phyloP scores from a whole-genome alignment of 1,139 yeast genomes.

The Pichiaceae sp. region DNA sequence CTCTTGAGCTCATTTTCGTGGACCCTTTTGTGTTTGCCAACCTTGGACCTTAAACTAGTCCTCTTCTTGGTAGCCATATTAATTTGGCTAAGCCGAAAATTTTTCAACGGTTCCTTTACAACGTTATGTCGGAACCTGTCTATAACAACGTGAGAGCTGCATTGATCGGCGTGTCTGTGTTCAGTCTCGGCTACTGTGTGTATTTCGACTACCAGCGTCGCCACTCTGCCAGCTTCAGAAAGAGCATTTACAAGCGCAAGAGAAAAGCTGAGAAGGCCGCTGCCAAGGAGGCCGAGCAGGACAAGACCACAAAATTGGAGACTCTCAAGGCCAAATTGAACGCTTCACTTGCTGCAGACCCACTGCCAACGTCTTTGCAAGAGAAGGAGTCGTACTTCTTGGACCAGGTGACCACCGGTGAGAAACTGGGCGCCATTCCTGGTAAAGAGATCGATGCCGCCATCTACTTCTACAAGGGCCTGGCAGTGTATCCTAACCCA shows the following conservation, averaged over 20 bases:
- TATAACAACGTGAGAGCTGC: constrained; percentile 22
- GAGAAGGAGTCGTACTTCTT: constrained; percentile 75
- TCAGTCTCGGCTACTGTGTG: constrained; percentile 68
- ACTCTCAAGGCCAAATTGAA: constrained; percentile 54
- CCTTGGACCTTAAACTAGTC: constrained; percentile 10
- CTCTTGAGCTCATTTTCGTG: not conserved
- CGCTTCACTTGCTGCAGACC: constrained; percentile 58
- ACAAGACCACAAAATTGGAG: constrained; percentile 52
- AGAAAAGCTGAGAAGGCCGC: constrained; percentile 51
- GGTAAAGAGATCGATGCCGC: constrained; percentile 73
- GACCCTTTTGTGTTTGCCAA: constrained; percentile 13
- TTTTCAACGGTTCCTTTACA: not conserved
- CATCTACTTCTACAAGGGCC: constrained; percentile 87
- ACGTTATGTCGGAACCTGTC: not conserved
- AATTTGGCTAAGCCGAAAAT: not conserved
- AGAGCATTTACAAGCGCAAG: constrained; percentile 54
- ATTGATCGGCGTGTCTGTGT: constrained; percentile 43
- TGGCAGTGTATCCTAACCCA: constrained; percentile 90
- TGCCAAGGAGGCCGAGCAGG: constrained; percentile 48
- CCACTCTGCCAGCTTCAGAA: constrained; percentile 73
- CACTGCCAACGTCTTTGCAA: constrained; percentile 55
- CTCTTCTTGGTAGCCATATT: not conserved
- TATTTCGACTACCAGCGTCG: constrained; percentile 93
- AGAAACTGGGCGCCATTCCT: constrained; percentile 52
- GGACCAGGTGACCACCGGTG: constrained; percentile 79